These are phyloP conservation scores for Alternaria arbusti DNA, from an alignment of 2,329 filamentous ascomycete species.

Conservation along the genomic window DNA sequence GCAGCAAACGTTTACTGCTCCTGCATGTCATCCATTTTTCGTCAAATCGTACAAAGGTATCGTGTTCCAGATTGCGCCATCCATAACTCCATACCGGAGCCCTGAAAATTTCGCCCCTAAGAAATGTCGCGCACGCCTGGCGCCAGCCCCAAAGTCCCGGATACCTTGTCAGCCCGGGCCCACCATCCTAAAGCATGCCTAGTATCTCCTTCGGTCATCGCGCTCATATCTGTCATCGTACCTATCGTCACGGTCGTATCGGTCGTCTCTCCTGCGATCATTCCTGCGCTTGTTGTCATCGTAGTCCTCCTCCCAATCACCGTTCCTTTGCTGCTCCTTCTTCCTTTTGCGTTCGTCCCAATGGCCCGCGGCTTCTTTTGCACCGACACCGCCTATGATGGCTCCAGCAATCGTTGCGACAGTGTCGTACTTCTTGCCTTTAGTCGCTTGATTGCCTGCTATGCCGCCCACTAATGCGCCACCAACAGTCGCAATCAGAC, in stretches of 20 bases:
- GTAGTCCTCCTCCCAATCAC: slow-evolving; percentile 16
- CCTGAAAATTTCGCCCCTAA: background rate
- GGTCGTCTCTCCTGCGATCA: background rate
- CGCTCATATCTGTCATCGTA: slow-evolving; percentile 4
- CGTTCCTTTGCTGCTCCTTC: slow-evolving; percentile 6
- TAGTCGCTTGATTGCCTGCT: slow-evolving; percentile 30
- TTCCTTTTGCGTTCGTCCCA: slow-evolving; percentile 23
- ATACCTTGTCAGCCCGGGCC: background rate
- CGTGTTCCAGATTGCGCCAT: background rate
- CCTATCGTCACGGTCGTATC: slow-evolving; percentile 10
- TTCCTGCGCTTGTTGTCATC: background rate
- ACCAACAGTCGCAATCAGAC: slow-evolving; percentile 34
- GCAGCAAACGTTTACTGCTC: slow-evolving; percentile 2
- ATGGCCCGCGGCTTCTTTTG: slow-evolving; percentile 33
- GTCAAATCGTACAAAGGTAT: background rate
- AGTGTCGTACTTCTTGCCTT: slow-evolving; percentile 37
- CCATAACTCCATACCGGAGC: background rate
- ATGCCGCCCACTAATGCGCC: slow-evolving; percentile 46
- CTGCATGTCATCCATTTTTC: background rate
- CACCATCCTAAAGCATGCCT: background rate
- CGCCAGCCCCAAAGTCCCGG: background rate
- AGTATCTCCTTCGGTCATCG: background rate
- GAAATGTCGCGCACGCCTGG: background rate
- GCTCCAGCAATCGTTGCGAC: slow-evolving; percentile 43
- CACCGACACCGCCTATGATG: slow-evolving; percentile 44